Evolutionary conservation across 441 rosid genomes (phyloP).

Genomic region (Populus tomentosa): DNA sequence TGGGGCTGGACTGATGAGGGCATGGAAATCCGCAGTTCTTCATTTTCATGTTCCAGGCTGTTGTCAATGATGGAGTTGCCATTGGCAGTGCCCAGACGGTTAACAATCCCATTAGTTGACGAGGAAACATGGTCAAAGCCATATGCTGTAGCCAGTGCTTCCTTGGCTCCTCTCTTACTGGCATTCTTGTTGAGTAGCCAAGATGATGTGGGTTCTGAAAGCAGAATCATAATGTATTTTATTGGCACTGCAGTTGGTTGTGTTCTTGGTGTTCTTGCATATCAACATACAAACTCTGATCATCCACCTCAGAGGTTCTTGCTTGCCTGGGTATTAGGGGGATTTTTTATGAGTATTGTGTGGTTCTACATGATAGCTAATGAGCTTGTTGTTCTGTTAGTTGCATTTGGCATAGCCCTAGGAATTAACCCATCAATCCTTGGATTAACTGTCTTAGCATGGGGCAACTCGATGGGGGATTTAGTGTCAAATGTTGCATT

Average conservation of each 20-base stretch:
- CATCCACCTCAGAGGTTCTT: slow-evolving; percentile 64
- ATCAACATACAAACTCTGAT: slow-evolving; percentile 35
- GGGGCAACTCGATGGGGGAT: slow-evolving; percentile 82
- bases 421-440: slow-evolving; percentile 49
- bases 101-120: slow-evolving; percentile 67
- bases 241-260: slow-evolving; percentile 35
- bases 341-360: slow-evolving; percentile 72
- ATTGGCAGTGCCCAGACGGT: slow-evolving; percentile 53
- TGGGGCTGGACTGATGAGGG: slow-evolving; percentile 81
- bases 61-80: slow-evolving; percentile 57
- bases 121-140: slow-evolving; percentile 75
- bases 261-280: slow-evolving; percentile 25
- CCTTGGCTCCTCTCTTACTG: slow-evolving; percentile 60
- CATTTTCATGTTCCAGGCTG: slow-evolving; percentile 35
- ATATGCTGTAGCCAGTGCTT: slow-evolving; percentile 63
- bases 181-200: slow-evolving; percentile 57
- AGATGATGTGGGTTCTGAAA: slow-evolving; percentile 32
- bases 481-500: too few relatives aligned
- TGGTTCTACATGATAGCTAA: slow-evolving; percentile 42
- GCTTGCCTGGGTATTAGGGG: slow-evolving; percentile 69
- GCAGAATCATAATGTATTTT: slow-evolving; percentile 31
- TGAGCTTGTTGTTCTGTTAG: slow-evolving; percentile 74
- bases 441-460: slow-evolving; percentile 78
- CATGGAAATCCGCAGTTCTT: slow-evolving; percentile 18
- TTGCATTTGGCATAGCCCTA: slow-evolving; percentile 59